phyloP scores from a whole-genome alignment of 179 eudicot genomes.

The Pouteria campechiana region DNA sequence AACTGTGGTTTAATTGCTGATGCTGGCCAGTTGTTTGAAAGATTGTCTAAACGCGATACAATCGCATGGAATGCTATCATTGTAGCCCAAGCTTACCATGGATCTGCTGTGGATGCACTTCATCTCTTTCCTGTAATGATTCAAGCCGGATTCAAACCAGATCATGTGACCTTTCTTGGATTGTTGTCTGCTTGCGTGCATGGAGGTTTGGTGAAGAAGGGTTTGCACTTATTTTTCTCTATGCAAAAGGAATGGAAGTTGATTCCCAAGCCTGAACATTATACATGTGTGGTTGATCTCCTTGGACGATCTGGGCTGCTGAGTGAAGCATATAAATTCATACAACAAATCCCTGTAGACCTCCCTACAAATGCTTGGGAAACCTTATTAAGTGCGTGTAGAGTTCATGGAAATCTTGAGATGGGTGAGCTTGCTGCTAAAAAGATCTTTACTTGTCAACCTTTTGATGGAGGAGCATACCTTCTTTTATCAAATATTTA shows the following conservation, averaged over 20 bases:
- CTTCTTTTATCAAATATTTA: slow-evolving; percentile 42
- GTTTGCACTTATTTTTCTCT: slow-evolving; percentile 25
- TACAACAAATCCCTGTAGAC: slow-evolving; percentile 26
- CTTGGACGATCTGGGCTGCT: slow-evolving; percentile 51
- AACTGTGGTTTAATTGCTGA: slow-evolving; percentile 48
- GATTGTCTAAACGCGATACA: slow-evolving; percentile 22
- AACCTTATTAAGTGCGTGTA: slow-evolving; percentile 45
- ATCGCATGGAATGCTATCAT: slow-evolving; percentile 61
- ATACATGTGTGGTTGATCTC: slow-evolving; percentile 51
- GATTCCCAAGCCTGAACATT: slow-evolving; percentile 41
- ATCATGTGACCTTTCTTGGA: slow-evolving; percentile 43
- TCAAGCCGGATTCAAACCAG: slow-evolving; percentile 30
- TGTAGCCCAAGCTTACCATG: slow-evolving; percentile 47
- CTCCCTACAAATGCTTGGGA: slow-evolving; percentile 47
- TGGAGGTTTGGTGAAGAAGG: slow-evolving; percentile 38
- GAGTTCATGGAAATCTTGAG: slow-evolving; percentile 33
- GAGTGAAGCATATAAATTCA: slow-evolving; percentile 43
- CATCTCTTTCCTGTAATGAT: slow-evolving; percentile 36
- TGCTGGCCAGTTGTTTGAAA: slow-evolving; percentile 29
- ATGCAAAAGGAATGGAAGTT: slow-evolving; percentile 41
- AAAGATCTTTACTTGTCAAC: slow-evolving; percentile 14
- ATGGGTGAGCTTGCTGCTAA: slow-evolving; percentile 30
- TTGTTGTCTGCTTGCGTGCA: slow-evolving; percentile 54
- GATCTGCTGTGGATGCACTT: slow-evolving; percentile 27
- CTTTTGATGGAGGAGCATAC: slow-evolving; percentile 24